phyloP scores from a whole-genome alignment of 192 early-diverging fungal genomes.

The Geranomyces michiganensis region DNA sequence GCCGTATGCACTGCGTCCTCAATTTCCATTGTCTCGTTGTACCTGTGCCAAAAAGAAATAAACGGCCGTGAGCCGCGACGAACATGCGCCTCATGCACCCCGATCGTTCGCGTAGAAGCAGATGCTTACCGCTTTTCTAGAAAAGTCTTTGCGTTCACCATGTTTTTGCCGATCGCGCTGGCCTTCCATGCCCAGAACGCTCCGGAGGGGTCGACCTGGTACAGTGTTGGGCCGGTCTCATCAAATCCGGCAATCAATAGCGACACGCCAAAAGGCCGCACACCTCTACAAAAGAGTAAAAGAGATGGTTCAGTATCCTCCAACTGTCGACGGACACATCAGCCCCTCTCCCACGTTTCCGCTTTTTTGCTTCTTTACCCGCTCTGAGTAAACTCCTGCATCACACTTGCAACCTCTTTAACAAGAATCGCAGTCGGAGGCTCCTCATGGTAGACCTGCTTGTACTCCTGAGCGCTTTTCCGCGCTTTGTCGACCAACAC shows the following conservation, averaged over 20 bases:
- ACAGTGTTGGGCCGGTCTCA: constrained; percentile 85
- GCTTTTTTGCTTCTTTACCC: constrained; percentile 62
- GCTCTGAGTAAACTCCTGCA: constrained; percentile 99
- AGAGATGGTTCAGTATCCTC: not conserved
- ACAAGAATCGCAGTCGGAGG: constrained; percentile 95
- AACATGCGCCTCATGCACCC: not conserved
- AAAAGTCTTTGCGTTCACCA: constrained; percentile 99
- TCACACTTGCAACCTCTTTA: constrained; percentile 93
- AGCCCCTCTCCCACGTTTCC: not conserved
- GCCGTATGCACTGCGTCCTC: constrained; percentile 99
- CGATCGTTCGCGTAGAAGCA: constrained; percentile 5
- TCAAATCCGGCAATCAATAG: constrained; percentile 95
- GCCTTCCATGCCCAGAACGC: constrained; percentile 99
- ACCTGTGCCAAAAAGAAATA: constrained; percentile 45
- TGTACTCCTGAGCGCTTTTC: constrained; percentile 96
- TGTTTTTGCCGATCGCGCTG: constrained; percentile 98
- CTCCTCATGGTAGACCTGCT: constrained; percentile 89
- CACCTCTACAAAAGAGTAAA: constrained; percentile 70
- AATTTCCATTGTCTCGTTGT: constrained; percentile 90
- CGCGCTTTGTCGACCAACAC: constrained; percentile 93
- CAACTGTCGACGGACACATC: not conserved
- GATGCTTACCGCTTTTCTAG: constrained; percentile 91
- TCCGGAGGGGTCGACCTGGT: constrained; percentile 99
- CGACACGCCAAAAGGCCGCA: constrained; percentile 98
- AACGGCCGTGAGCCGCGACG: not conserved